phyloP scores from a whole-genome alignment of 1,284 basidiomycete species.

The Tylopilus sp. region DNA sequence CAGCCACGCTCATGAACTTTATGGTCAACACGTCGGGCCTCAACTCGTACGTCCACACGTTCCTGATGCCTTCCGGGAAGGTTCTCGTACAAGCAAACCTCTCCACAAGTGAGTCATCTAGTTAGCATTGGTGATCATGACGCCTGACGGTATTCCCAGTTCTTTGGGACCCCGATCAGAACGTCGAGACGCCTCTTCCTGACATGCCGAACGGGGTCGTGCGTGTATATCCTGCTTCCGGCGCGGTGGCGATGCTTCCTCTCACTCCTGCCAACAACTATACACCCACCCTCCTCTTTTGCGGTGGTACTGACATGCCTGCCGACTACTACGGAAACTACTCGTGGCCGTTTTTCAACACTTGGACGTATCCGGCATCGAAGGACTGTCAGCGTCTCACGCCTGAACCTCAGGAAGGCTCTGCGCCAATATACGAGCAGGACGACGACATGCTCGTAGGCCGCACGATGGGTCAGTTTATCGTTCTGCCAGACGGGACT shows the following conservation, averaged over 20 bases:
- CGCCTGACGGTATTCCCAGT: constrained; percentile 38
- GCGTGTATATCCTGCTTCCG: constrained; percentile 90
- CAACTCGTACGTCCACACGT: constrained; percentile 58
- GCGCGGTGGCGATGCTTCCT: constrained; percentile 85
- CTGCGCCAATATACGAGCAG: constrained; percentile 49
- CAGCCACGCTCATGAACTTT: constrained; percentile 41
- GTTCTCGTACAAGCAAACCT: constrained; percentile 51
- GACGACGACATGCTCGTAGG: constrained; percentile 74
- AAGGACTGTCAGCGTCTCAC: constrained; percentile 69
- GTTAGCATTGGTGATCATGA: neutral
- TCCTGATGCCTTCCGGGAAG: constrained; percentile 52
- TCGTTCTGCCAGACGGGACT: constrained; percentile 74
- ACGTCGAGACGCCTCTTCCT: constrained; percentile 58
- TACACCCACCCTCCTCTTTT: constrained; percentile 81
- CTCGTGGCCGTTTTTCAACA: constrained; percentile 60
- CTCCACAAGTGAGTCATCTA: constrained; percentile 37
- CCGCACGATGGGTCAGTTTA: constrained; percentile 84
- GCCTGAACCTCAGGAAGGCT: constrained; percentile 69
- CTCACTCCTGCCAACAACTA: constrained; percentile 87
- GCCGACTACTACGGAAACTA: constrained; percentile 68
- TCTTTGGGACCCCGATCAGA: constrained; percentile 55
- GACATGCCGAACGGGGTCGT: constrained; percentile 64
- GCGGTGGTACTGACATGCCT: constrained; percentile 78
- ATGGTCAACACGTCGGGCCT: constrained; percentile 43
- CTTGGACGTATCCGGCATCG: constrained; percentile 60